These are phyloP conservation scores for Diplocarpon mali DNA, from an alignment of 2,329 filamentous ascomycete species.

Conservation along the genomic window DNA sequence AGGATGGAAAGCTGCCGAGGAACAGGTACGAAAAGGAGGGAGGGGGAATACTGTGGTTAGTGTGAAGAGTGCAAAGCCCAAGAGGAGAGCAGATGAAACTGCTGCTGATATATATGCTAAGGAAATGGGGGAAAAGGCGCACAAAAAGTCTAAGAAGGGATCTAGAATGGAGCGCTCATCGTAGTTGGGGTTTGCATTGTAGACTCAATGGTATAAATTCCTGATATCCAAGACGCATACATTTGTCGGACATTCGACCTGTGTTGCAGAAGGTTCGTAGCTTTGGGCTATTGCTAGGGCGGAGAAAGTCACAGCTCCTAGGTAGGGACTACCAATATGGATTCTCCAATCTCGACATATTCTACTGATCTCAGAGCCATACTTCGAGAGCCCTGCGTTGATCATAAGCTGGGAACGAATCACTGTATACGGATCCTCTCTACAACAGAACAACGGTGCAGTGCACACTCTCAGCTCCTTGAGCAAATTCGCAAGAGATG, in stretches of 20 bases:
- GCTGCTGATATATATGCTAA: slow-evolving; percentile 54
- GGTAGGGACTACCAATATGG: too few relatives aligned
- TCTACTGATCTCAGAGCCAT: too few relatives aligned
- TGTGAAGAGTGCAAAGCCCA: slow-evolving; percentile 65
- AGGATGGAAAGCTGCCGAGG: slow-evolving; percentile 62
- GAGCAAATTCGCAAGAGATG: slow-evolving; percentile 30
- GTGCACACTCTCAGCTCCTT: slow-evolving; percentile 37
- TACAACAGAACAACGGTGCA: not conserved
- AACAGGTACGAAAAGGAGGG: slow-evolving; percentile 54
- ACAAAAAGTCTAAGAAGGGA: slow-evolving; percentile 43
- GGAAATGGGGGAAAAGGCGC: slow-evolving; percentile 41
- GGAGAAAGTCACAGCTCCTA: too few relatives aligned
- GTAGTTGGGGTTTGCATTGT: not conserved
- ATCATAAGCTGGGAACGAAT: too few relatives aligned
- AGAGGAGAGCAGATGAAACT: slow-evolving; percentile 57
- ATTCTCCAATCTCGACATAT: too few relatives aligned
- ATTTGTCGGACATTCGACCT: too few relatives aligned
- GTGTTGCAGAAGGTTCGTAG: too few relatives aligned
- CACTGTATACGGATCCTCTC: too few relatives aligned
- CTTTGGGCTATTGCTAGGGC: too few relatives aligned
- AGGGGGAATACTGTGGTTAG: slow-evolving; percentile 58
- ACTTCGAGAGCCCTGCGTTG: too few relatives aligned
- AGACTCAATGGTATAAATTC: slow-evolving; percentile 1
- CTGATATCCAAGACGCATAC: too few relatives aligned
- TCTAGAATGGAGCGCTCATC: slow-evolving; percentile 19